Conservation (phyloP, 129 eudicot genomes). For the Saussurea involucrata region DNA sequence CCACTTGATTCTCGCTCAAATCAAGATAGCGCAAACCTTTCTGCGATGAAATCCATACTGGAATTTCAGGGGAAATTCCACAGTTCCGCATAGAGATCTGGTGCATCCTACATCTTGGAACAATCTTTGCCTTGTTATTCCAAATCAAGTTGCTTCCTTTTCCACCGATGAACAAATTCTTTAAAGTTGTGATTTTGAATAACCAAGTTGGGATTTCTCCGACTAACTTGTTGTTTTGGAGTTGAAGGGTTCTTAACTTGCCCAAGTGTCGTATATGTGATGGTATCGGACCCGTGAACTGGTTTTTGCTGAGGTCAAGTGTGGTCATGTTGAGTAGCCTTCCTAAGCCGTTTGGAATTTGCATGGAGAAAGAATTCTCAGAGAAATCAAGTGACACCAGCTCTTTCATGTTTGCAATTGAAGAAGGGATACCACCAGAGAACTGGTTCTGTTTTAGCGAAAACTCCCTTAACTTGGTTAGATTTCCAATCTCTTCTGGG, state of each 20-base stretch:
- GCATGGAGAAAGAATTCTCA: slow-evolving; percentile 23
- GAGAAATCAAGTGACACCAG: slow-evolving; percentile 28
- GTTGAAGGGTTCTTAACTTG: slow-evolving; percentile 26
- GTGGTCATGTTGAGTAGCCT: slow-evolving; percentile 29
- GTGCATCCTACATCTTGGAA: slow-evolving; percentile 32
- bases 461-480: slow-evolving; percentile 29
- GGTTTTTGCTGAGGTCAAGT: slow-evolving; percentile 37
- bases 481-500: slow-evolving; percentile 33
- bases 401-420: slow-evolving; percentile 19
- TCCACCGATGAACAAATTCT: slow-evolving; percentile 30
- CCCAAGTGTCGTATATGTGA: slow-evolving; percentile 19
- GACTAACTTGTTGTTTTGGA: slow-evolving; percentile 24
- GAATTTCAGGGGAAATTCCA: slow-evolving; percentile 24
- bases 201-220: slow-evolving; percentile 50
- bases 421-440: slow-evolving; percentile 32
- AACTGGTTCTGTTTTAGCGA: slow-evolving; percentile 31
- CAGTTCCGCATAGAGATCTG: slow-evolving; percentile 29
- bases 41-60: slow-evolving; percentile 39
- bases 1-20: slow-evolving; percentile 34
- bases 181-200: slow-evolving; percentile 20
- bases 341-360: slow-evolving; percentile 40
- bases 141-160: slow-evolving; percentile 20
- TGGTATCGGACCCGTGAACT: slow-evolving; percentile 38
- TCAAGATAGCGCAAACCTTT: slow-evolving; percentile 26
- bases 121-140: slow-evolving; percentile 36